Evolutionary conservation across 371 early-diverging fungal genomes (phyloP).

Genomic region (Apophysomyces sp.): DNA sequence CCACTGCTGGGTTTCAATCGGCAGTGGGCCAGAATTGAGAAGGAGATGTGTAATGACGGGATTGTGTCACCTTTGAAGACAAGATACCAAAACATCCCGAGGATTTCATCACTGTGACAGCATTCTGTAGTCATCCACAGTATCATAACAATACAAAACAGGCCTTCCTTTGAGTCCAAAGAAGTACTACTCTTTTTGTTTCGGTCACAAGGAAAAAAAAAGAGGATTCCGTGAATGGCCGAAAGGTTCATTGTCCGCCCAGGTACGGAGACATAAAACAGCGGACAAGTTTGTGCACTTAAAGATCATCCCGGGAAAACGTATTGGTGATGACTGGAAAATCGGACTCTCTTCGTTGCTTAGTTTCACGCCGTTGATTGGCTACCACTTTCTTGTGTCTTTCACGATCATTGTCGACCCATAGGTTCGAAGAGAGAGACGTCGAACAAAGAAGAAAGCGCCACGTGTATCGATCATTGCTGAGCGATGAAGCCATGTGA

Average conservation of each 20-base stretch:
- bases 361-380: background rate
- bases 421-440: background rate
- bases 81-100: background rate
- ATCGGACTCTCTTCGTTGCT: slow-evolving; percentile 1
- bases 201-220: background rate
- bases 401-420: background rate
- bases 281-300: background rate
- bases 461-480: slow-evolving; percentile 2
- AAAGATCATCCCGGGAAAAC: slow-evolving; percentile 4
- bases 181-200: background rate
- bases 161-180: background rate
- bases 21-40: background rate
- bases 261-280: slow-evolving; percentile 2
- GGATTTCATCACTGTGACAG: background rate
- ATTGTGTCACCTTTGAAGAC: background rate
- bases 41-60: slow-evolving; percentile 3
- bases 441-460: background rate
- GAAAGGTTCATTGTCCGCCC: background rate
- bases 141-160: background rate
- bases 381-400: background rate
- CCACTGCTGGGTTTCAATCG: slow-evolving; percentile 2
- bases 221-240: background rate
- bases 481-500: background rate
- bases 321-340: background rate
- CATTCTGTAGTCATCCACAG: background rate